Base-by-base conservation (phyloP, 805 yeast genomes). In the Zygosaccharomyces siamensis region DNA sequence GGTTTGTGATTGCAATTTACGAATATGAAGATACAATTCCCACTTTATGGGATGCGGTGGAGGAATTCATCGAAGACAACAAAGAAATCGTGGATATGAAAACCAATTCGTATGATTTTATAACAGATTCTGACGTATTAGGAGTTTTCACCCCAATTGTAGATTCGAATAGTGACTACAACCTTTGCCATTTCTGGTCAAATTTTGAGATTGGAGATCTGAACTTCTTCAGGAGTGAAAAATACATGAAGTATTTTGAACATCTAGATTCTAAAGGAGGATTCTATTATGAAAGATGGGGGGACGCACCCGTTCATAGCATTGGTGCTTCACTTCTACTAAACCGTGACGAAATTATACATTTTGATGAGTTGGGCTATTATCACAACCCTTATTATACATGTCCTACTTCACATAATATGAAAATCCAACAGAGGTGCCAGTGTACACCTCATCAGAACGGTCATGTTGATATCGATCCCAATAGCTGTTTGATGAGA, bases 231-330 rank as follows among this genome's bases (percentile, higher is more conserved):
- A 74, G 90, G 63, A 72, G 83, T 31, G 77, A 84, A 39, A 77
- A 76, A 27, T 87, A 87, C 66, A 61, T 69, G 39, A 73, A 72
- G 46, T 86, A 74, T 63, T 87, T 86, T 62, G 76, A 83, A 24
- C 72, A 71, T 63, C 72, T 87, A 53, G 88, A 86, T 64, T 58
- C 73, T 27, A 72, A 78, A 16, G 90, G 89, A 42, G 93, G 93
- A 4, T 86, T 87, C 62, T 84, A 84, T 64, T 84, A 85, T 48
- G 96, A 89, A 67, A 71, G 96, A 50, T 89, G 97, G 97, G 97
- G 97, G 12, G 97, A 89, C 69, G 96, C 96, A 0, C 96, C 96
- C 0, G 86, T 89, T 12, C 96, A 89, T 64, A 73, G 92, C 0
- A 71, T 88, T 26, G 95, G 81, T 1, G 81, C 78, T 1, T 64